Base-by-base conservation (phyloP, 441 rosid genomes). In the Gossypium schwendimanii region DNA sequence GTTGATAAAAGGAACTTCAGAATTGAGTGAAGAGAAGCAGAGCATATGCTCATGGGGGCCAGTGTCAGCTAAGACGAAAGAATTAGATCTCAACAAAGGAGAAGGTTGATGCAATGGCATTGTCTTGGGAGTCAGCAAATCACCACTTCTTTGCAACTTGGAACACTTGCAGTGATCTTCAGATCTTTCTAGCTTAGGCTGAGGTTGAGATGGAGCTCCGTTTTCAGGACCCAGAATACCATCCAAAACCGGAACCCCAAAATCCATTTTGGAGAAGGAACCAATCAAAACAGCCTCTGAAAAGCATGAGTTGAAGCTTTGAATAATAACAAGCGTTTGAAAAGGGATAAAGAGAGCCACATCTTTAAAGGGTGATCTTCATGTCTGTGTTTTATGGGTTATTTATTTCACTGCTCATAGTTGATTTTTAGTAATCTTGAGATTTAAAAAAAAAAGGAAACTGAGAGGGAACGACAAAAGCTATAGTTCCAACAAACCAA, bases 21-120 rank as follows among this genome's bases (percentile, higher is more conserved):
- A 74, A 78, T 85, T 83, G 58, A 73, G 78, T 9, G 94, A 71
- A 78, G 87, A 88, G 83, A 89, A 89, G 80, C 91, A 84, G 50
- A 86, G 83, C 89, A 89, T 87, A 45, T 86, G 91, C 66, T 82
- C 89, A 50, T 79, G 86, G 4, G 81, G 85, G 44, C 75, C 72
- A 79, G 82, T 15, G 70, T 71, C 84, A 2, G 73, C 71, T 24
- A 81, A 75, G 39, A 78, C 68, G 65, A 78, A 57, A 63, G 87
- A 59, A 70, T 82, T 76, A 84, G 96, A 84, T 88, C 89, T 86
- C 81, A 81, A 20, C 20, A 83, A 75, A 73, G 86, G 80, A 74
- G 76, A 66, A n/a, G 70, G 75, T 50, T 84, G 90, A 26, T 83
- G 89, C 73, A 81, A 83, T 76, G 85, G 66, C 86, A 83, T 81